These are phyloP conservation scores for Hirschfeldia incana DNA, from an alignment of 345 rosid species.

Conservation along the genomic window DNA sequence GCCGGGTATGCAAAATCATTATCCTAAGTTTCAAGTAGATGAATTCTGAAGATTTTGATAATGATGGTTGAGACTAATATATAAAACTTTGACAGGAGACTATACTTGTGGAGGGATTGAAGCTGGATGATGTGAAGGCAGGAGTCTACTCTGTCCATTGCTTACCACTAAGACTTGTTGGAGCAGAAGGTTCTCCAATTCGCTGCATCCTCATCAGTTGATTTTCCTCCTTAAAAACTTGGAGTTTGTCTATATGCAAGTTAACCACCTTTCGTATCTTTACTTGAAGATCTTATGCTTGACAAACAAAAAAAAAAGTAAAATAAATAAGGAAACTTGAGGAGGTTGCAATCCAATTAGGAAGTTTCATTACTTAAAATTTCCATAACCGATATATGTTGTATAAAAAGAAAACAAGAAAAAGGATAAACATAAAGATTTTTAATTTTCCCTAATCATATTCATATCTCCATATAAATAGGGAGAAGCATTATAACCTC, in stretches of 20 bases:
- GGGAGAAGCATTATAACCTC: background rate
- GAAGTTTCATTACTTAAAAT: background rate
- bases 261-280: too few relatives aligned
- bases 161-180: conserved; percentile 64
- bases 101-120: conserved; percentile 67
- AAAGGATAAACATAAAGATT: background rate
- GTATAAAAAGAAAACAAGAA: background rate
- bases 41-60: background rate
- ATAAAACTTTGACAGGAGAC: conserved; percentile 45
- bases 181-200: conserved; percentile 73
- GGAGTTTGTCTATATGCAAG: too few relatives aligned
- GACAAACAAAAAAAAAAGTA: too few relatives aligned
- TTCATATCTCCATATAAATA: too few relatives aligned
- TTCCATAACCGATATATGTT: background rate
- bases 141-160: conserved; percentile 75
- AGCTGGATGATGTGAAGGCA: conserved; percentile 58
- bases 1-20: conserved; percentile 41
- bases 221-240: too few relatives aligned
- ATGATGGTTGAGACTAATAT: background rate
- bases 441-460: too few relatives aligned
- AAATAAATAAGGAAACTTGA: background rate
- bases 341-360: background rate
- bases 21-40: background rate
- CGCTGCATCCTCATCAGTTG: conserved; percentile 49
- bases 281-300: background rate